Percentiles rank a stretch among this genome's conserved stretches.
These are phyloP conservation scores for Salvia sclarea DNA, from an alignment of 305 asterid genomes.

Conservation along the genomic window DNA sequence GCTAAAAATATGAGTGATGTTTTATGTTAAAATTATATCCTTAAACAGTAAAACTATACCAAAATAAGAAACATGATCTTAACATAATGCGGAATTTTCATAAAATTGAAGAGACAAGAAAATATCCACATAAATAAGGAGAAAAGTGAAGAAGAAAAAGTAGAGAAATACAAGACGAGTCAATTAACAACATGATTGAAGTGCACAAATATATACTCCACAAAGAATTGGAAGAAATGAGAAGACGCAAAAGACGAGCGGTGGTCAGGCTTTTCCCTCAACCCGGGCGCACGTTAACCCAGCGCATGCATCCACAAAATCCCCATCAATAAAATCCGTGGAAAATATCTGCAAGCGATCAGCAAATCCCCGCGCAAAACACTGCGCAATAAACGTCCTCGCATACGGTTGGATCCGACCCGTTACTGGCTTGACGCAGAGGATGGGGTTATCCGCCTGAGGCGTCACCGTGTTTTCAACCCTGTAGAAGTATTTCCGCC, in stretches of 20 bases:
- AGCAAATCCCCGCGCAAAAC: slow-evolving; percentile 46
- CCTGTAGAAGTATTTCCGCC: slow-evolving; percentile 71
- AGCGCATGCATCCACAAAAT: slow-evolving; percentile 82
- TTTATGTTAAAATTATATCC: too few relatives aligned
- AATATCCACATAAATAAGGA: too few relatives aligned
- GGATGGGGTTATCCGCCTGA: slow-evolving; percentile 83
- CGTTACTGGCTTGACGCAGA: slow-evolving; percentile 85
- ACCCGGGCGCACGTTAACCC: slow-evolving; percentile 64
- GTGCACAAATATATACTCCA: slow-evolving; percentile 20
- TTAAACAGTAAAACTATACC: too few relatives aligned
- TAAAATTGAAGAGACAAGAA: too few relatives aligned
- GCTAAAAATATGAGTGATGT: too few relatives aligned
- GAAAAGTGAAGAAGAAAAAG: too few relatives aligned
- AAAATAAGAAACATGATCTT: too few relatives aligned
- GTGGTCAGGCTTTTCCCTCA: slow-evolving; percentile 47
- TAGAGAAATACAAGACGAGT: too few relatives aligned
- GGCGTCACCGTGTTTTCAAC: slow-evolving; percentile 98
- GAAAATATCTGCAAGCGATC: slow-evolving; percentile 76
- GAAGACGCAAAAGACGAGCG: too few relatives aligned
- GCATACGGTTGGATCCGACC: slow-evolving; percentile 69
- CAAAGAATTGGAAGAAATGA: background rate
- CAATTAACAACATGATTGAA: too few relatives aligned
- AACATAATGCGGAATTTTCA: too few relatives aligned
- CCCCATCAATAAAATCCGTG: slow-evolving; percentile 78
- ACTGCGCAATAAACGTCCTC: slow-evolving; percentile 63